Evolutionary conservation across 73 alveolate genomes (phyloP).

Genomic region (Urostyla sp.): DNA sequence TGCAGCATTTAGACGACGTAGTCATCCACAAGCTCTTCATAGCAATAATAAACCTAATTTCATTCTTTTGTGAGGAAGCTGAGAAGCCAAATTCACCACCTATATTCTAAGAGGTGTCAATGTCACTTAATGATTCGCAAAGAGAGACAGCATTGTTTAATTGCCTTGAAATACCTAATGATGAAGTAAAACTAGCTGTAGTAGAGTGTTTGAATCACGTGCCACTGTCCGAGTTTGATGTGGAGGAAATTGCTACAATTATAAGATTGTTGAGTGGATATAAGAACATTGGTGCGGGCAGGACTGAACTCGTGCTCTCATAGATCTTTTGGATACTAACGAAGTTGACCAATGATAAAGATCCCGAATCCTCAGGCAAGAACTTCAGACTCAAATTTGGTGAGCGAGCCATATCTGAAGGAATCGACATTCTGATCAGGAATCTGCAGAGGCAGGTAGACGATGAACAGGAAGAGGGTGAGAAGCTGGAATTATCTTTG

Average conservation of each 20-base stretch:
- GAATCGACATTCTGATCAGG: slow-evolving; percentile 73
- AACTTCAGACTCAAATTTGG: slow-evolving; percentile 79
- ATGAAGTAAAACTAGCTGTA: slow-evolving; percentile 87
- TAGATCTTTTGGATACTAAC: slow-evolving; percentile 80
- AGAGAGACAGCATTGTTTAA: slow-evolving; percentile 84
- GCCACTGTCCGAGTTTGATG: slow-evolving; percentile 77
- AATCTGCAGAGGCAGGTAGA: slow-evolving; percentile 74
- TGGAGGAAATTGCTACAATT: slow-evolving; percentile 80
- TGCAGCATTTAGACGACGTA: slow-evolving; percentile 52
- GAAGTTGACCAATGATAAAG: slow-evolving; percentile 68
- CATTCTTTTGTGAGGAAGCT: slow-evolving; percentile 72
- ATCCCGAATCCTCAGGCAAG: slow-evolving; percentile 45
- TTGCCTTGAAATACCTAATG: slow-evolving; percentile 88
- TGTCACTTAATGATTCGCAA: slow-evolving; percentile 70
- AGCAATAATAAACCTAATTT: slow-evolving; percentile 69
- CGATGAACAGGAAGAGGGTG: slow-evolving; percentile 86
- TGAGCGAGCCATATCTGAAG: slow-evolving; percentile 75
- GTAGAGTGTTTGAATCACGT: slow-evolving; percentile 87
- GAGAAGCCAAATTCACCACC: slow-evolving; percentile 32
- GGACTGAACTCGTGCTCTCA: slow-evolving; percentile 84
- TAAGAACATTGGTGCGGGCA: slow-evolving; percentile 93
- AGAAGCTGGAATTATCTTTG: slow-evolving; percentile 76
- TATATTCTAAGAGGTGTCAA: slow-evolving; percentile 64
- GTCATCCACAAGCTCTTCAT: slow-evolving; percentile 63
- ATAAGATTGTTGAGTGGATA: slow-evolving; percentile 75